Conservation (phyloP, 208 protist species). For the Vickermania spadyakhi region DNA sequence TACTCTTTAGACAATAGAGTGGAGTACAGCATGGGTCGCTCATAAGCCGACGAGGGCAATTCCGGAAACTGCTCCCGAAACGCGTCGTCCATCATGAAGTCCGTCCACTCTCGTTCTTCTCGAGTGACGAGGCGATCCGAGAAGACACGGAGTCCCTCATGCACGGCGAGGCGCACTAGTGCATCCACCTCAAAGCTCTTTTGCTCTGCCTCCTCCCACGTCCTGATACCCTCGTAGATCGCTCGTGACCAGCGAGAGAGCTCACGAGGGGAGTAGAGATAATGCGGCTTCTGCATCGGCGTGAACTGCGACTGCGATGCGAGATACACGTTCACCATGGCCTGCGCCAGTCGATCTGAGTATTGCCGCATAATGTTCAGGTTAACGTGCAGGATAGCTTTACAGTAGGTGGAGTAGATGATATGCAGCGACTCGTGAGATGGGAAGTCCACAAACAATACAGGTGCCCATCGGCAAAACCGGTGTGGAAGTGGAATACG, state of each 20-base stretch:
- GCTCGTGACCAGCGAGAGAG: slow-evolving; percentile 97
- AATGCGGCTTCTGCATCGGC: slow-evolving; percentile 95
- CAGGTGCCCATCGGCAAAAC: slow-evolving; percentile 96
- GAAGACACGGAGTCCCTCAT: slow-evolving; percentile 98
- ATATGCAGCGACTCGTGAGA: slow-evolving; percentile 92
- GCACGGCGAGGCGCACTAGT: slow-evolving; percentile 93
- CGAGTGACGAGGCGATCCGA: slow-evolving; percentile 88
- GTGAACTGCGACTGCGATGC: slow-evolving; percentile 92
- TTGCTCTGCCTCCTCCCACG: slow-evolving; percentile 40
- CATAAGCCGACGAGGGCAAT: slow-evolving; percentile 34
- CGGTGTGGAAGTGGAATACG: slow-evolving; percentile 93
- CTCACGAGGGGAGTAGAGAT: slow-evolving; percentile 98
- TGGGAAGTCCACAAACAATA: slow-evolving; percentile 99
- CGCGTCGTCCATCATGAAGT: slow-evolving; percentile 61
- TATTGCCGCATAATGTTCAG: slow-evolving; percentile 38
- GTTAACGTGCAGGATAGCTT: slow-evolving; percentile 87
- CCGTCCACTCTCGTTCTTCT: slow-evolving; percentile 94
- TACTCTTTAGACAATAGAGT: slow-evolving; percentile 93
- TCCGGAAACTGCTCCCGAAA: slow-evolving; percentile 82
- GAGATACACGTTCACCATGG: slow-evolving; percentile 96
- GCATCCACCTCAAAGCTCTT: slow-evolving; percentile 26
- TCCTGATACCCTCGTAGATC: slow-evolving; percentile 91
- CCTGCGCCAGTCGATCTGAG: slow-evolving; percentile 62
- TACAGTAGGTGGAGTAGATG: slow-evolving; percentile 98
- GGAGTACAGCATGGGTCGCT: slow-evolving; percentile 95